Evolutionary conservation across 106 monocot species (phyloP).

Genomic region (Dendrobium chrysotoxum): DNA sequence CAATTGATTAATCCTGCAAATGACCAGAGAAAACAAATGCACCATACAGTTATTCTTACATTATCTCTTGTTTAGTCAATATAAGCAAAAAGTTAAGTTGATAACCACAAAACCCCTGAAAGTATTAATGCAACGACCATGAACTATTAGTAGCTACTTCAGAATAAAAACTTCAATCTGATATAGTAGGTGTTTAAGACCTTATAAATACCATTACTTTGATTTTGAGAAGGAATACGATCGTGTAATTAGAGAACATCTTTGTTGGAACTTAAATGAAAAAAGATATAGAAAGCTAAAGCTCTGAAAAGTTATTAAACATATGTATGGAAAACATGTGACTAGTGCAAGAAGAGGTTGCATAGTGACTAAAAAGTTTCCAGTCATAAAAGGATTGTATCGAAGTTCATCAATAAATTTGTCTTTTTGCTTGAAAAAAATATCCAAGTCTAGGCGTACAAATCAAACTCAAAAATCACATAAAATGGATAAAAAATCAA

Average conservation of each 20-base stretch:
- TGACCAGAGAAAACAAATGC: background rate
- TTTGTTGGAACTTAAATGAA: background rate
- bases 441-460: background rate
- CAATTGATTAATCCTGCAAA: background rate
- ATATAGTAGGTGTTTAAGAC: background rate
- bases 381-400: background rate
- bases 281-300: background rate
- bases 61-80: constrained; percentile 1
- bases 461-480: background rate
- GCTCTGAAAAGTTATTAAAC: background rate
- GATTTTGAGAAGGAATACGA: background rate
- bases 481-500: background rate
- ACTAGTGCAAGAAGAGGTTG: background rate
- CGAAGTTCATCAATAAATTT: background rate
- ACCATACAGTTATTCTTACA: background rate
- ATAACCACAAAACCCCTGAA: background rate
- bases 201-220: background rate
- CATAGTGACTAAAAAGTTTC: background rate
- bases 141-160: background rate
- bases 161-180: background rate
- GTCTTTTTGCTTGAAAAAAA: background rate
- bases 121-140: background rate
- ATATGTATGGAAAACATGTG: background rate
- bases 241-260: background rate
- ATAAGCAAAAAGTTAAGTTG: background rate